phyloP scores from a whole-genome alignment of 164 flowering plant genomes.

The Chimonanthus praecox region DNA sequence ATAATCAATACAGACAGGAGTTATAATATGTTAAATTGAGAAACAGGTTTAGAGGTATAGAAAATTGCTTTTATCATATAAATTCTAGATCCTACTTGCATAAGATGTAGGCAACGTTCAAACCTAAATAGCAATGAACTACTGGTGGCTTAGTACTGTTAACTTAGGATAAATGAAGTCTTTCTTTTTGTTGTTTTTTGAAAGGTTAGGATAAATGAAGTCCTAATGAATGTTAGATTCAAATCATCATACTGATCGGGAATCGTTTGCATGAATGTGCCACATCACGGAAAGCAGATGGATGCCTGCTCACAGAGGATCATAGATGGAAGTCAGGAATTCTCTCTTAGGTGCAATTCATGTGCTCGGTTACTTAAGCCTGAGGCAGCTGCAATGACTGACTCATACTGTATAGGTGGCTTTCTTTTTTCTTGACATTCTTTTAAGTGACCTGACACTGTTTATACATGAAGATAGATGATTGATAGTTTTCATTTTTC shows the following conservation, averaged over 20 bases:
- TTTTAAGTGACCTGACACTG: neutral
- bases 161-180: neutral
- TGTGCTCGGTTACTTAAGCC: constrained; percentile 6
- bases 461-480: neutral
- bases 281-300: constrained; percentile 3
- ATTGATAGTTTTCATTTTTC: neutral
- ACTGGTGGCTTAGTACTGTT: neutral
- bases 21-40: too few relatives aligned
- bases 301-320: neutral
- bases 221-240: neutral
- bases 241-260: neutral
- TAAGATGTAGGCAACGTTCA: too few relatives aligned
- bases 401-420: constrained; percentile 12
- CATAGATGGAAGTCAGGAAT: constrained; percentile 1
- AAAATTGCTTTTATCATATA: too few relatives aligned
- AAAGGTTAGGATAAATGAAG: neutral
- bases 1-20: too few relatives aligned
- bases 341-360: constrained; percentile 5
- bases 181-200: neutral
- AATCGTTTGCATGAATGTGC: neutral
- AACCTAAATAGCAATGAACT: too few relatives aligned
- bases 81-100: too few relatives aligned
- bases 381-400: neutral
- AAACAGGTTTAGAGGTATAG: too few relatives aligned
- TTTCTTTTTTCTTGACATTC: neutral